Conservation (phyloP, 139 green algal genomes). For the Tetradesmus obliquus region DNA sequence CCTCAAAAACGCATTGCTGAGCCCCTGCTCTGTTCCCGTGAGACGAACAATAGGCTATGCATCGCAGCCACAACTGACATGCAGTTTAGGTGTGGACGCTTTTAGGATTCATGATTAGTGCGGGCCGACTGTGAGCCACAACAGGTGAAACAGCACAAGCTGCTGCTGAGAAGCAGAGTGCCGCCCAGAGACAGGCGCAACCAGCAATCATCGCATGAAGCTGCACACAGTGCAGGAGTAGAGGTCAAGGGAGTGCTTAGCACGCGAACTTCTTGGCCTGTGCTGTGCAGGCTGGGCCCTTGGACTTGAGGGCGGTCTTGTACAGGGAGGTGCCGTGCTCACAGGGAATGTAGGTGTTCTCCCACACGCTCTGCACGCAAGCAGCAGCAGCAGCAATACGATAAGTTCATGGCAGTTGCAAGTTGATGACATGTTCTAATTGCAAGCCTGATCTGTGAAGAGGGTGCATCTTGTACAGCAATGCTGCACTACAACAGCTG, state of each 20-base stretch:
- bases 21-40: neutral
- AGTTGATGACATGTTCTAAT: too few relatives aligned
- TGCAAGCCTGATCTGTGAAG: too few relatives aligned
- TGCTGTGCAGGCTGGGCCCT: neutral
- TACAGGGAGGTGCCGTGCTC: neutral
- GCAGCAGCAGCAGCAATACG: neutral
- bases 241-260: neutral
- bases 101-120: neutral
- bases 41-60: neutral
- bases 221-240: neutral
- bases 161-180: neutral
- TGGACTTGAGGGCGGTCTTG: neutral
- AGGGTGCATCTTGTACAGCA: too few relatives aligned
- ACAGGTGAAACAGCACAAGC: neutral
- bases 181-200: neutral
- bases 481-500: too few relatives aligned
- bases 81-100: neutral
- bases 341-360: neutral
- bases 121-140: neutral
- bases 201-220: neutral
- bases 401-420: too few relatives aligned
- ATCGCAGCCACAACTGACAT: neutral
- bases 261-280: neutral
- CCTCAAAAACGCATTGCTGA: neutral
- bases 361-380: neutral